Evolutionary conservation across 2,329 filamentous ascomycete genomes (phyloP).

Genomic region (Colletotrichum tamarilloi): DNA sequence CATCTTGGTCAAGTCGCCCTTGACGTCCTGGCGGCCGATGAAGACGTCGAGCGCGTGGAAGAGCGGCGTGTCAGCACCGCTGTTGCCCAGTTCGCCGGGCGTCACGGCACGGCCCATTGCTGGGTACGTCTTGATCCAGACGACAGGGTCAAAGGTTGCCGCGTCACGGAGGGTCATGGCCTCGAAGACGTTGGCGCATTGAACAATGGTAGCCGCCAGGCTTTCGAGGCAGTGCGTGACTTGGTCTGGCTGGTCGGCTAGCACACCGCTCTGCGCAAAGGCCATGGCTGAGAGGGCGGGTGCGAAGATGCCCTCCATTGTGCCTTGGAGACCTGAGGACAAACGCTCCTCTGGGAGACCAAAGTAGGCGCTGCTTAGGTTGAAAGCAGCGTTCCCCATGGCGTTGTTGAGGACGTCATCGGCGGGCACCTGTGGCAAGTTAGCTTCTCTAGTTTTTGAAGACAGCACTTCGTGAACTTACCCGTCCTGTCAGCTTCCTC

Average conservation of each 20-base stretch:
- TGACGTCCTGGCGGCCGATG: constrained; percentile 16
- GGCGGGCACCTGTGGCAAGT: constrained; percentile 19
- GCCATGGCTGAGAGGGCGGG: constrained; percentile 28
- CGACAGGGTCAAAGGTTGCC: constrained; percentile 21
- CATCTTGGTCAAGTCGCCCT: constrained; percentile 27
- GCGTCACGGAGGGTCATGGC: constrained; percentile 29
- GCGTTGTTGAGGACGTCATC: constrained; percentile 33
- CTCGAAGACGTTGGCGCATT: constrained; percentile 24
- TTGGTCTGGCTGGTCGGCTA: constrained; percentile 21
- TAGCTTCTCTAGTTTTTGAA: background rate
- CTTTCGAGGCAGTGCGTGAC: constrained; percentile 24
- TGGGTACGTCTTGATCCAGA: constrained; percentile 34
- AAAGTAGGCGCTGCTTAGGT: constrained; percentile 22
- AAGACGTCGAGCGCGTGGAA: constrained; percentile 30
- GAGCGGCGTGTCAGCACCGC: constrained; percentile 25
- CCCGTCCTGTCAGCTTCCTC: constrained; percentile 20
- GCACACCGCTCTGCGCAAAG: constrained; percentile 20
- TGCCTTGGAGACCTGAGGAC: constrained; percentile 26
- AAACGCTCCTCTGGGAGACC: constrained; percentile 28
- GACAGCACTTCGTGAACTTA: background rate
- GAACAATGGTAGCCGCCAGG: constrained; percentile 15
- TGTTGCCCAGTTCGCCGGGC: constrained; percentile 27
- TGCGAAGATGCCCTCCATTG: constrained; percentile 22
- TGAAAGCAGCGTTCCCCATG: constrained; percentile 13
- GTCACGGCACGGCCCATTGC: constrained; percentile 27